Evolutionary conservation across 495 filamentous ascomycete genomes (phyloP), one percentile per base, ranked within the genome.

Genomic region (Immersiella caudata): DNA sequence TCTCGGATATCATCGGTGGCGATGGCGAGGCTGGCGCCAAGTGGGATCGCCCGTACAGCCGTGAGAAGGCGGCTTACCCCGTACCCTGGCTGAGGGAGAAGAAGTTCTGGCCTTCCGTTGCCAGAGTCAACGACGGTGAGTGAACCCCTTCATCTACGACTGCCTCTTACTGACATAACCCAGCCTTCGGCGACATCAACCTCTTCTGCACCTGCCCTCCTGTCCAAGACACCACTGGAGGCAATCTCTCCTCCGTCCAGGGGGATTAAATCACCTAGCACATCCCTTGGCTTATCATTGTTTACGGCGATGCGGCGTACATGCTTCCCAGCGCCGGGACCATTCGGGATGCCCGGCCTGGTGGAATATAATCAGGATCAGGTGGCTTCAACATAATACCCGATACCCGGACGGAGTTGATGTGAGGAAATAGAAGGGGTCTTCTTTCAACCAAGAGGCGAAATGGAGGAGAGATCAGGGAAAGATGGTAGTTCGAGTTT

Each of bases 21-120:
- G 84, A 86, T 65, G 84, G 81, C 35, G 79, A 74, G 14, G 75
- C 65, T 0, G 78, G 77, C 0, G 67, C 68, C 54, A 85, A 91
- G 69, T 97, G 93, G 93, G 81, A 91, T 62, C 82, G 95, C 25
- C 82, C 85, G 0, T 99, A 99, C 75, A 86, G 83, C 12, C 83
- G 92, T 33, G 91, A 95, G 83, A 83, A 87, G 78, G 95, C 95
- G 11, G 95, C 94, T 2, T 98, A 97, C 76, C 95, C 95, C 21
- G 75, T 97, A 70, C 82, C 88, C 2, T 97, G 87, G 83, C 79
- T 98, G 68, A 86, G 87, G 80, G 92, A 96, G 86, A 97, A 96
- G 89, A 99, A 99, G 83, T 97, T 98, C 82, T 99, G 95, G 95
- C 94, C 95, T 0, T 90, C 83, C 36, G 93, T 97, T 36, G 92